Base-by-base conservation (phyloP, 1,139 yeast species). In the Yamadazyma sp. region DNA sequence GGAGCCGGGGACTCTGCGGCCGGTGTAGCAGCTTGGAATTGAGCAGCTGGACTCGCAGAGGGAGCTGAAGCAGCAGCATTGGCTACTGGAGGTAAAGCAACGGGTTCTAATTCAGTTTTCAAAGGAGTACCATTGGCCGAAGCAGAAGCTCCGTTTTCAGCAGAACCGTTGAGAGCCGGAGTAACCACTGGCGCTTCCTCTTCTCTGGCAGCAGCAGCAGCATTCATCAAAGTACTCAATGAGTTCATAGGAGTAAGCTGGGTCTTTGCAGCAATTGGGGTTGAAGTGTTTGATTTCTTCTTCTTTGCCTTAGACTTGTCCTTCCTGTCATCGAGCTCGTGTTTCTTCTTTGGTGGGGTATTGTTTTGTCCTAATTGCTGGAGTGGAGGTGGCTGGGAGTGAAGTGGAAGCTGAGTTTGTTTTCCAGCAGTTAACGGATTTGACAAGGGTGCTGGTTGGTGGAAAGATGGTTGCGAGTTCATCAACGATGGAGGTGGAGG, bases 281-380 rank as follows among this genome's bases (percentile, higher is more conserved):
- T 50, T 3, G 53, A 44, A 30, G 36, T 34, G 27, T 41, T 48
- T 11, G 51, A 42, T 27, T 54, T 54, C 48, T 61, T 61, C 34
- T 49, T 44, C 30, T 45, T 43, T 14, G 42, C 12, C 39, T 42
- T 41, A 12, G 45, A 14, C 43, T 43, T 37, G 30, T 64, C 69
- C 20, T 46, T 41, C 47, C 65, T 67, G 17, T 67, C 71, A 7
- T 69, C 74, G 41, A 69, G 59, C 35, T 68, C 73, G 33, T 64
- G 67, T 41, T 69, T 69, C 29, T 38, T 39, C 18, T 30, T 33
- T 21, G 42, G 36, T 15, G 40, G 29, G 23, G 40, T 29, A 37
- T 39, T 22, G 30, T 31, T 27, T 38, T 43, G 42, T 25, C 35
- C 43, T 9, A 34, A 34, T 15, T 31, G 31, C 26, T 17, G 41